phyloP scores from a whole-genome alignment of 2,329 filamentous ascomycete genomes.

The Dothistroma septosporum region DNA sequence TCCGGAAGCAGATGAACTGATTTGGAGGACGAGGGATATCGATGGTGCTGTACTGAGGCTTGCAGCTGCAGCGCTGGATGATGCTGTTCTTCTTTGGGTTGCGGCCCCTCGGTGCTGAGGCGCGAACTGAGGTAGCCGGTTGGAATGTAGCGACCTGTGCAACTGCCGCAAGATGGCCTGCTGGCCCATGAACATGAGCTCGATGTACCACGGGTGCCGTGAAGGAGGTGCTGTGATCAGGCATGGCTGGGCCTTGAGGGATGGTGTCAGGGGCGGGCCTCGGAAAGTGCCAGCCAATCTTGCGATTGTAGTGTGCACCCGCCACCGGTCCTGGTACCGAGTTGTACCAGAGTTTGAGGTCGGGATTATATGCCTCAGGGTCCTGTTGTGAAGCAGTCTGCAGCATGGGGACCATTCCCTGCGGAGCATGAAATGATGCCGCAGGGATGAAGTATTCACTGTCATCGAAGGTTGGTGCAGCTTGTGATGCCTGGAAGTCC shows the following conservation, averaged over 20 bases:
- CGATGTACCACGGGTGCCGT: not conserved
- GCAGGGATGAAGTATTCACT: not conserved
- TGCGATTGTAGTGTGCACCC: not conserved
- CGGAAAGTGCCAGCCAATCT: conserved; percentile 3
- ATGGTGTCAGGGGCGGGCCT: not conserved
- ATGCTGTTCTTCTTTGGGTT: conserved; percentile 6
- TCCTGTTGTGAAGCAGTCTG: not conserved
- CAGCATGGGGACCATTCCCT: not conserved
- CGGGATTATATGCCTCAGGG: not conserved
- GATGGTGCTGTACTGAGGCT: not conserved
- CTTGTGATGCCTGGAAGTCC: conserved; percentile 1
- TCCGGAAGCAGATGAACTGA: conserved; percentile 6
- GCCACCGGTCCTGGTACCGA: not conserved
- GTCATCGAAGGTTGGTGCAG: not conserved
- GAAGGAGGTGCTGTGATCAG: not conserved
- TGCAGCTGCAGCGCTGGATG: conserved; percentile 3
- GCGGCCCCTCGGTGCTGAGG: not conserved
- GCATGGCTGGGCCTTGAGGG: not conserved
- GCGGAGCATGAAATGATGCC: not conserved
- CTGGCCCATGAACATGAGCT: not conserved
- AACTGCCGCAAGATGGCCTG: not conserved
- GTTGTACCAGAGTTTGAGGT: conserved; percentile 6
- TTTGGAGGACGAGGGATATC: conserved; percentile 3
- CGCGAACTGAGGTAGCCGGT: not conserved
- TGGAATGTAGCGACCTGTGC: not conserved